These are phyloP conservation scores for Acacia melanoxylon DNA, from an alignment of 306 rosid genomes.

Conservation along the genomic window DNA sequence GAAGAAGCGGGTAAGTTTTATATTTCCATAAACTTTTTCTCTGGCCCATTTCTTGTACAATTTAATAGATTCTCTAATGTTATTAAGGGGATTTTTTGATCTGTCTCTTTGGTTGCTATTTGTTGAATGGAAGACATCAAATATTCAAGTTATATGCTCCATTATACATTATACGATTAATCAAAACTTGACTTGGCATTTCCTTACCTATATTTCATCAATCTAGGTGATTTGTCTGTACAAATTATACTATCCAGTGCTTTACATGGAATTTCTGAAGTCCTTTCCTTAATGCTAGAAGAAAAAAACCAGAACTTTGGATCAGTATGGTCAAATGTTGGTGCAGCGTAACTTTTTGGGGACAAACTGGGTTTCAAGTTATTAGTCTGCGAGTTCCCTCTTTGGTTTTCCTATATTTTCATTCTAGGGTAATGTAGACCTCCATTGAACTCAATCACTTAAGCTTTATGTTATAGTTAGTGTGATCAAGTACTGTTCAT, in stretches of 20 bases:
- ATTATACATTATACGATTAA: not conserved
- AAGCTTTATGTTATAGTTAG: not conserved
- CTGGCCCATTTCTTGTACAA: slow-evolving; percentile 13
- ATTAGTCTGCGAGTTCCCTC: not conserved
- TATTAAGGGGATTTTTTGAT: slow-evolving; percentile 10
- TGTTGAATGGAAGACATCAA: slow-evolving; percentile 26
- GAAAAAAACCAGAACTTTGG: not conserved
- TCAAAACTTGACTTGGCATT: not conserved
- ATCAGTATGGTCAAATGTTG: not conserved
- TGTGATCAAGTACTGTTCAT: not conserved
- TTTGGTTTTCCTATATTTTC: not conserved
- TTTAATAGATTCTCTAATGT: slow-evolving; percentile 20
- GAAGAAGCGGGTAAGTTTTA: slow-evolving; percentile 88
- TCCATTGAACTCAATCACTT: not conserved
- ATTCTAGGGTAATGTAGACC: not conserved
- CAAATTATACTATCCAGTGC: not conserved
- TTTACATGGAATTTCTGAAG: not conserved
- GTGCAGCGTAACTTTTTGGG: not conserved
- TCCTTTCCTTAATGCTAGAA: not conserved
- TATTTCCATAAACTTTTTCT: slow-evolving; percentile 37
- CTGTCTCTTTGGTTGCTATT: slow-evolving; percentile 17
- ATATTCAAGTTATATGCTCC: not conserved
- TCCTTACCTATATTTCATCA: not conserved
- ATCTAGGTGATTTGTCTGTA: not conserved
- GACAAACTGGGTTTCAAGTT: not conserved